Evolutionary conservation across 2,329 filamentous ascomycete species (phyloP).

Genomic region (Berkeleyomyces basicola): DNA sequence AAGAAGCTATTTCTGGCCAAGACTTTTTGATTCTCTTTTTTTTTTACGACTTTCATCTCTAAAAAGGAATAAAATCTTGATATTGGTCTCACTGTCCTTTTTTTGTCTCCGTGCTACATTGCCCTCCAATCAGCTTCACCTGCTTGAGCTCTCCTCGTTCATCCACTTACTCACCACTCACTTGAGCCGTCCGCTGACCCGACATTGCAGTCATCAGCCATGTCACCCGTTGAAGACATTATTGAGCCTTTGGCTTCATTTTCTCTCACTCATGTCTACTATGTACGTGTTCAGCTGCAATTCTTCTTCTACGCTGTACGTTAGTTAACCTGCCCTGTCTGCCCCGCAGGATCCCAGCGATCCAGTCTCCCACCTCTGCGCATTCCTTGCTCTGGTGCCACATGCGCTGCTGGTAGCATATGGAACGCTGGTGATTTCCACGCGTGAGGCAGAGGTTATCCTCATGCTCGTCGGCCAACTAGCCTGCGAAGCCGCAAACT

Average conservation of each 20-base stretch:
- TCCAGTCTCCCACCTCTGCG: constrained; percentile 68
- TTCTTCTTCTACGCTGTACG: background rate
- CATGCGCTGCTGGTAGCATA: constrained; percentile 86
- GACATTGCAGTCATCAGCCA: background rate
- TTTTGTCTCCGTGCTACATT: no score
- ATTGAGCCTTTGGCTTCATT: constrained; percentile 58
- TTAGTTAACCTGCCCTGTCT: background rate
- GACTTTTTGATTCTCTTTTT: no score
- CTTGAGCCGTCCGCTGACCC: no score
- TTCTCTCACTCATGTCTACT: constrained; percentile 89
- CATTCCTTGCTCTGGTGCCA: constrained; percentile 85
- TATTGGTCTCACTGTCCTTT: no score
- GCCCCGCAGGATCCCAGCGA: constrained; percentile 57
- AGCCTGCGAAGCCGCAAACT: constrained; percentile 81
- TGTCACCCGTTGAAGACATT: constrained; percentile 2
- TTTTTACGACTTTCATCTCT: no score
- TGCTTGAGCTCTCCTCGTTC: no score
- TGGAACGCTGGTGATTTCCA: constrained; percentile 75
- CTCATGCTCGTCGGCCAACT: constrained; percentile 89
- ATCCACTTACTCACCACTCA: no score
- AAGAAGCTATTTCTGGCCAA: no score
- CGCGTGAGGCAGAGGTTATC: constrained; percentile 74
- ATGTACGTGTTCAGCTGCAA: constrained; percentile 43
- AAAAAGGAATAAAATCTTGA: no score
- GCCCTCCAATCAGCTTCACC: no score